These are phyloP conservation scores for Rhododendron kiyosumense DNA, from an alignment of 148 eudicot genomes.

Conservation along the genomic window DNA sequence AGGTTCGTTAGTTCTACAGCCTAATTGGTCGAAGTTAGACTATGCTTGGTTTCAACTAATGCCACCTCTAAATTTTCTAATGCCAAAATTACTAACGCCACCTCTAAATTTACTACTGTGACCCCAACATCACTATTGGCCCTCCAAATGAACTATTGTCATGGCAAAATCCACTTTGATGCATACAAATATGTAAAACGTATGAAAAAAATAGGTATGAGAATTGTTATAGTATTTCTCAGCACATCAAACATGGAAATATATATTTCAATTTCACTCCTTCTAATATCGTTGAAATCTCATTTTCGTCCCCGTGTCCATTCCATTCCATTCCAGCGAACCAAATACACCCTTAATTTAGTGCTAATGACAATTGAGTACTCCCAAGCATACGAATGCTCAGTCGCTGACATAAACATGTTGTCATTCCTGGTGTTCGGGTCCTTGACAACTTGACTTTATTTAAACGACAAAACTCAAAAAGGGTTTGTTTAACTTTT, in stretches of 20 bases:
- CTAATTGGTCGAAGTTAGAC: background rate
- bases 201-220: too few species aligned
- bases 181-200: too few species aligned
- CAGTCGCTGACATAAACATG: slow-evolving; percentile 30
- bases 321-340: too few species aligned
- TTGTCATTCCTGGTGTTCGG: slow-evolving; percentile 22
- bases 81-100: background rate
- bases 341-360: too few species aligned
- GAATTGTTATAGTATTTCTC: too few species aligned
- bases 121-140: background rate
- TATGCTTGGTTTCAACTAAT: background rate
- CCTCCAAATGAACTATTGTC: background rate
- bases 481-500: background rate
- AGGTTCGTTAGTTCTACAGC: background rate
- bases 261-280: too few species aligned
- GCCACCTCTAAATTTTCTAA: background rate
- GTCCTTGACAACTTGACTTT: background rate
- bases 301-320: too few species aligned
- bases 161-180: background rate
- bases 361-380: background rate
- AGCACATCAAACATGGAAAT: too few species aligned
- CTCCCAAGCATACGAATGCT: background rate
- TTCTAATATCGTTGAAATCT: too few species aligned
- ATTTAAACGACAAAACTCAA: background rate
- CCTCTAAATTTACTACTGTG: background rate